Conservation (phyloP, 352 stramenopile genomes). For the Phytopythium sindhum region DNA sequence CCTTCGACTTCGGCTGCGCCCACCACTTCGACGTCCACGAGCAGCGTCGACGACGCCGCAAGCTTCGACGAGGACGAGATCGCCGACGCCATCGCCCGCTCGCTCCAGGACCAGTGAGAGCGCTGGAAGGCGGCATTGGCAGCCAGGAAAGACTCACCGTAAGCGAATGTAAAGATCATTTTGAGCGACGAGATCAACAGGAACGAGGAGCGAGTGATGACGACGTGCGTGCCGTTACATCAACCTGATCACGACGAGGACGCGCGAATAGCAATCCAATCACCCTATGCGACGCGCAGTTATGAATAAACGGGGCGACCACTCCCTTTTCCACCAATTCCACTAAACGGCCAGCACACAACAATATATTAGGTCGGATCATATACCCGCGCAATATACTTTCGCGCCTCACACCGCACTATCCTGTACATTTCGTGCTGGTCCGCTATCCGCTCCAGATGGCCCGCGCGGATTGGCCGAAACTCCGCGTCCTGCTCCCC, state of each 20-base stretch:
- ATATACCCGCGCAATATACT: background rate
- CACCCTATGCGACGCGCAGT: constrained; percentile 5
- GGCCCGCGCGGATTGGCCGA: constrained; percentile 20
- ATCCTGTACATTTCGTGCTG: constrained; percentile 11
- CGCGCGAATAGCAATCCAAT: constrained; percentile 10
- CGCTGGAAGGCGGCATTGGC: background rate
- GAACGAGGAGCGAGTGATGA: background rate
- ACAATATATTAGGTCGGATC: background rate
- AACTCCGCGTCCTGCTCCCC: constrained; percentile 17
- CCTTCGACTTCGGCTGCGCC: background rate
- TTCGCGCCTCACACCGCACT: background rate
- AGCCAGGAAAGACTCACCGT: background rate
- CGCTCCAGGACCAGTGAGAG: constrained; percentile 66
- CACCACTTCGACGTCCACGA: constrained; percentile 12
- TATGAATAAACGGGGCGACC: constrained; percentile 1
- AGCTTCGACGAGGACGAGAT: constrained; percentile 78
- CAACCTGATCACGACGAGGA: constrained; percentile 6
- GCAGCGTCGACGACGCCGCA: constrained; percentile 10
- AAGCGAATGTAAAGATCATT: background rate
- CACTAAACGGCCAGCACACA: constrained; percentile 15
- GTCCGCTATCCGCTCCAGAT: constrained; percentile 10
- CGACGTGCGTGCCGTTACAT: background rate
- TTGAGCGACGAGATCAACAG: background rate
- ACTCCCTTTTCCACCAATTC: too few species aligned
- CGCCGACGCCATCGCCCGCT: constrained; percentile 70